A percentile compares a stretch with the other conserved stretches of the same genome.
phyloP scores from a whole-genome alignment of 805 yeast genomes.

The Blastobotrys peoriensis region DNA sequence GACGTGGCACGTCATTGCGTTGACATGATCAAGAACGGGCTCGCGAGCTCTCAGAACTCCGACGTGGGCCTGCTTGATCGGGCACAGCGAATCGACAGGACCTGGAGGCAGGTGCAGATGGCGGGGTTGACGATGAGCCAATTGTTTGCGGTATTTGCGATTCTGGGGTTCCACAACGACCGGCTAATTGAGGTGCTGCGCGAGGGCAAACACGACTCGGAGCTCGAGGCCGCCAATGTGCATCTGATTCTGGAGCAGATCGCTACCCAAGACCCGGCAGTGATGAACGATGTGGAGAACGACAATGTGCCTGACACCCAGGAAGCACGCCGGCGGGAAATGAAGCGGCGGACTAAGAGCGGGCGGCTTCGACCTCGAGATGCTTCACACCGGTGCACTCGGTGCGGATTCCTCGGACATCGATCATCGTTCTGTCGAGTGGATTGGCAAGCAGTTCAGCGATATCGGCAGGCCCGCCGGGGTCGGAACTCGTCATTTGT shows the following conservation, averaged over 20 bases:
- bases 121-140: constrained; percentile 4
- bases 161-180: constrained; percentile 1
- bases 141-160: constrained; percentile 2
- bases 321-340: constrained; percentile 1
- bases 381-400: constrained; percentile 4
- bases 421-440: constrained; percentile 4
- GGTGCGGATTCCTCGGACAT: constrained; percentile 6
- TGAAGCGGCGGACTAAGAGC: background rate
- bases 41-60: background rate
- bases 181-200: background rate
- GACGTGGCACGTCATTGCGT: constrained; percentile 1
- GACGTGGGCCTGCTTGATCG: constrained; percentile 2
- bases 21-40: constrained; percentile 3
- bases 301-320: constrained; percentile 4
- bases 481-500: background rate
- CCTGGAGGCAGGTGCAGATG: background rate
- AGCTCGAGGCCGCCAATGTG: constrained; percentile 3
- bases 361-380: constrained; percentile 2
- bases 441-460: constrained; percentile 5
- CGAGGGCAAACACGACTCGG: background rate
- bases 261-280: constrained; percentile 1
- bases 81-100: constrained; percentile 2
- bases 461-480: constrained; percentile 2
- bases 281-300: constrained; percentile 2
- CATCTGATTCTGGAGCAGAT: background rate